Evolutionary conservation across 2,329 filamentous ascomycete genomes (phyloP).

Genomic region (Fusarium sp.): DNA sequence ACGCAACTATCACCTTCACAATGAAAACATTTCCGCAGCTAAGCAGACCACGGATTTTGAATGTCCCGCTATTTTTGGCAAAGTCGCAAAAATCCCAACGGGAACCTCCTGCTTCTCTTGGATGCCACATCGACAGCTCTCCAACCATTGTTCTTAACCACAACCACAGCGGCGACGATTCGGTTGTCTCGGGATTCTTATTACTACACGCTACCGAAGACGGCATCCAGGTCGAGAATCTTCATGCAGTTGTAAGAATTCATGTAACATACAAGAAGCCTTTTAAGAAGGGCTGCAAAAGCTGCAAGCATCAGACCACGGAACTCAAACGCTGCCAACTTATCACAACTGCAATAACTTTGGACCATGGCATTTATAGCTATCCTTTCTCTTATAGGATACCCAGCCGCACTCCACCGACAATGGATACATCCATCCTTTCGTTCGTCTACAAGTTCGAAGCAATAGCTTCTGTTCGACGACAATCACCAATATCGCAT

Average conservation of each 20-base stretch:
- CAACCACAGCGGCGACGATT: not conserved
- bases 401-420: slow-evolving; percentile 83
- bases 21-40: slow-evolving; percentile 23
- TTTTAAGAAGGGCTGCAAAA: slow-evolving; percentile 25
- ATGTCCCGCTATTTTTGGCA: not conserved
- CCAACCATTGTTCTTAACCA: slow-evolving; percentile 19
- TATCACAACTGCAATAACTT: not conserved
- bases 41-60: slow-evolving; percentile 16
- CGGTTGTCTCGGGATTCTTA: slow-evolving; percentile 21
- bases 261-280: slow-evolving; percentile 27
- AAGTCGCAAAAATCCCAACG: not conserved
- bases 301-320: slow-evolving; percentile 29
- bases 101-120: not conserved
- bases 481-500: slow-evolving; percentile 57
- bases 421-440: slow-evolving; percentile 78
- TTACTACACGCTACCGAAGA: slow-evolving; percentile 3
- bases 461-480: slow-evolving; percentile 71
- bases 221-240: slow-evolving; percentile 9
- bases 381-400: slow-evolving; percentile 91
- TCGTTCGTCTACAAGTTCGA: slow-evolving; percentile 82
- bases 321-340: slow-evolving; percentile 36
- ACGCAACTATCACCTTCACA: not conserved
- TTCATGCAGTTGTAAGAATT: slow-evolving; percentile 12
- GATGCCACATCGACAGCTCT: slow-evolving; percentile 19
- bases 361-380: slow-evolving; percentile 42